phyloP scores from a whole-genome alignment of 2,329 filamentous ascomycete genomes.

The Claviceps sp. region DNA sequence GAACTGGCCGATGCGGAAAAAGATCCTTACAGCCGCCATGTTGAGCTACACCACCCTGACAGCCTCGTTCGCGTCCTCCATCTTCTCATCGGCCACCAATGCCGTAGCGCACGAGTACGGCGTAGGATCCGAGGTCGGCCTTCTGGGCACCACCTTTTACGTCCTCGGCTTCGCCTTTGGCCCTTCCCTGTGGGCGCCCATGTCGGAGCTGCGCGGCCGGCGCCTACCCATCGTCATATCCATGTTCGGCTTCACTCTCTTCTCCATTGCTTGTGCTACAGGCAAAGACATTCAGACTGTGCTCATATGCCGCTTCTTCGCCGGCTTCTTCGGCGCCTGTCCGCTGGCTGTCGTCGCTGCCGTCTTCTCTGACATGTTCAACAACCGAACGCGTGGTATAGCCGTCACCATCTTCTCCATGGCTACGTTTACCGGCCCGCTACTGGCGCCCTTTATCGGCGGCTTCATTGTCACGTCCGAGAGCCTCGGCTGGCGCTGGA shows the following conservation, averaged over 20 bases:
- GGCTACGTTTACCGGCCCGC: slow-evolving; percentile 49
- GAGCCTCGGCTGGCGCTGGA: slow-evolving; percentile 60
- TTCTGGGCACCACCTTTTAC: slow-evolving; percentile 55
- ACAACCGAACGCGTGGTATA: slow-evolving; percentile 45
- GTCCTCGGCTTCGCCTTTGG: slow-evolving; percentile 62
- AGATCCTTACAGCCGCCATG: slow-evolving; percentile 55
- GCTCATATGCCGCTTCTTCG: slow-evolving; percentile 59
- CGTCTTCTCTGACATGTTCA: slow-evolving; percentile 60
- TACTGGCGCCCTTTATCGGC: slow-evolving; percentile 55
- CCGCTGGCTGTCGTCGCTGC: slow-evolving; percentile 56
- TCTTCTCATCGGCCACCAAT: slow-evolving; percentile 56
- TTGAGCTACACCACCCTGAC: slow-evolving; percentile 62
- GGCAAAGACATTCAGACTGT: slow-evolving; percentile 57
- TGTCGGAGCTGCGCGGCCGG: slow-evolving; percentile 60
- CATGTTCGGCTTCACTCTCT: slow-evolving; percentile 58
- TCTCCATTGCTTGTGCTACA: slow-evolving; percentile 51
- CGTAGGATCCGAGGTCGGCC: slow-evolving; percentile 47
- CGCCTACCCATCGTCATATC: slow-evolving; percentile 45
- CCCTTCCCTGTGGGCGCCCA: slow-evolving; percentile 57
- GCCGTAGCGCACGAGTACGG: slow-evolving; percentile 43
- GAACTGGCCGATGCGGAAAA: slow-evolving; percentile 74
- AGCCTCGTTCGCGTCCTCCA: slow-evolving; percentile 58
- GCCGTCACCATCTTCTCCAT: slow-evolving; percentile 31
- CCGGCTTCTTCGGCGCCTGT: slow-evolving; percentile 58
- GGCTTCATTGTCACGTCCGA: slow-evolving; percentile 50